phyloP scores from a whole-genome alignment of 140 eudicot species.

The Senecio squalidus region DNA sequence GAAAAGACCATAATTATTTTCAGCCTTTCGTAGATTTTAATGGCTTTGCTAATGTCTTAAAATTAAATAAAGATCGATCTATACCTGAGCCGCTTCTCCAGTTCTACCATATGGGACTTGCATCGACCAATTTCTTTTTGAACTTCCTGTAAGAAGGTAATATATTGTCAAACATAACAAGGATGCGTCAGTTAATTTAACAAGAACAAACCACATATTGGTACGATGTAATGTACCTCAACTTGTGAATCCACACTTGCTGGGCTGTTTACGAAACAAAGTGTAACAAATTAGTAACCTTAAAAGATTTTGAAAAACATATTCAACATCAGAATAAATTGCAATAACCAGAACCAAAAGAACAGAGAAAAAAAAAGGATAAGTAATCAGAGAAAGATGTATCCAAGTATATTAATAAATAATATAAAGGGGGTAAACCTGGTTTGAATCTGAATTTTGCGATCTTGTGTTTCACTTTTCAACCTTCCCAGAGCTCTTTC shows the following conservation, averaged over 20 bases:
- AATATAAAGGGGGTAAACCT: conserved; percentile 31
- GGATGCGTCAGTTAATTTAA: no score
- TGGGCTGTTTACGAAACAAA: conserved; percentile 38
- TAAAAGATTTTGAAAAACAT: neutral
- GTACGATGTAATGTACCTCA: conserved; percentile 39
- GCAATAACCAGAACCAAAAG: neutral
- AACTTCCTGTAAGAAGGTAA: conserved; percentile 43
- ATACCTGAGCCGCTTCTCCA: conserved; percentile 77
- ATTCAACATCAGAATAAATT: neutral
- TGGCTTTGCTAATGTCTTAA: neutral
- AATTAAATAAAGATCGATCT: conserved; percentile 2
- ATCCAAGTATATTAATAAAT: neutral
- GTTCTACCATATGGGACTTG: conserved; percentile 49
- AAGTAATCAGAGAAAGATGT: conserved; percentile 7
- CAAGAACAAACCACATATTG: neutral
- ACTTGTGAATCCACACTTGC: conserved; percentile 50
- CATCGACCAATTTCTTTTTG: conserved; percentile 60
- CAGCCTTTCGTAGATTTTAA: no score
- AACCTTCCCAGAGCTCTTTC: conserved; percentile 54
- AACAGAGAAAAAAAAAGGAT: neutral
- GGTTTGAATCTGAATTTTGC: conserved; percentile 28
- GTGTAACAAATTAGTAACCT: conserved; percentile 7
- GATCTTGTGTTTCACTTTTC: conserved; percentile 51
- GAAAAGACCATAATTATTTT: neutral
- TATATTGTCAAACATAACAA: no score